Percentiles rank a stretch among this genome's conserved stretches.
Evolutionary conservation across 2,329 filamentous ascomycete species (phyloP).

Genomic region (Helotiales sp.): DNA sequence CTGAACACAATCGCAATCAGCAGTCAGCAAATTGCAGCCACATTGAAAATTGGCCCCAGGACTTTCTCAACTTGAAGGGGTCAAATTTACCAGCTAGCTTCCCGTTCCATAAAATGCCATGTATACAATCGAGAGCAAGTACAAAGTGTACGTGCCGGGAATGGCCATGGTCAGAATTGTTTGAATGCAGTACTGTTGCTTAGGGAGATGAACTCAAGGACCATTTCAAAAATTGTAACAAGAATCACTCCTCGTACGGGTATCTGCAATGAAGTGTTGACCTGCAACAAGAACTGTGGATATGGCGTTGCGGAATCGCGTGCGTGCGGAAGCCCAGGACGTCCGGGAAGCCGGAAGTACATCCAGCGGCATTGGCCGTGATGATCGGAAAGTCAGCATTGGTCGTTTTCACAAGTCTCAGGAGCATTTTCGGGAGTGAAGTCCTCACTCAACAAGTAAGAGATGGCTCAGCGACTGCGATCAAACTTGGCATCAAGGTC

Average conservation of each 20-base stretch:
- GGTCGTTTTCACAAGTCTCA: too few relatives aligned
- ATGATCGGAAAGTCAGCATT: neutral
- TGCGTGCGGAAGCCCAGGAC: constrained; percentile 52
- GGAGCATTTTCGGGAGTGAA: too few relatives aligned
- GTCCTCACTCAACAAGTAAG: too few relatives aligned
- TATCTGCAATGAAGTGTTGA: constrained; percentile 43
- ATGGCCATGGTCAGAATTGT: constrained; percentile 53
- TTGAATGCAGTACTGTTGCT: constrained; percentile 54
- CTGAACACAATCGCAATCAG: constrained; percentile 51
- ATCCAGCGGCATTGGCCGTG: constrained; percentile 49
- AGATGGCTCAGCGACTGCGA: constrained; percentile 53
- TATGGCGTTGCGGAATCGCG: constrained; percentile 47
- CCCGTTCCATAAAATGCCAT: constrained; percentile 48
- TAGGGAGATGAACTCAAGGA: constrained; percentile 53
- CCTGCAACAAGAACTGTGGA: constrained; percentile 47
- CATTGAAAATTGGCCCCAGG: constrained; percentile 47
- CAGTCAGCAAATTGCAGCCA: constrained; percentile 51
- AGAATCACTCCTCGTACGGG: constrained; percentile 48
- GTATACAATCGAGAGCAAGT: constrained; percentile 47
- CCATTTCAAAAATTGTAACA: constrained; percentile 50
- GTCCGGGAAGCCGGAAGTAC: constrained; percentile 51
- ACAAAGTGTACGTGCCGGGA: constrained; percentile 51
- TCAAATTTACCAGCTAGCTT: constrained; percentile 35
- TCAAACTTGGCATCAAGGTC: constrained; percentile 49
- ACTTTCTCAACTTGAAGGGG: constrained; percentile 43